Conservation (phyloP, 164 flowering plant genomes). For the Kingdonia uniflora region DNA sequence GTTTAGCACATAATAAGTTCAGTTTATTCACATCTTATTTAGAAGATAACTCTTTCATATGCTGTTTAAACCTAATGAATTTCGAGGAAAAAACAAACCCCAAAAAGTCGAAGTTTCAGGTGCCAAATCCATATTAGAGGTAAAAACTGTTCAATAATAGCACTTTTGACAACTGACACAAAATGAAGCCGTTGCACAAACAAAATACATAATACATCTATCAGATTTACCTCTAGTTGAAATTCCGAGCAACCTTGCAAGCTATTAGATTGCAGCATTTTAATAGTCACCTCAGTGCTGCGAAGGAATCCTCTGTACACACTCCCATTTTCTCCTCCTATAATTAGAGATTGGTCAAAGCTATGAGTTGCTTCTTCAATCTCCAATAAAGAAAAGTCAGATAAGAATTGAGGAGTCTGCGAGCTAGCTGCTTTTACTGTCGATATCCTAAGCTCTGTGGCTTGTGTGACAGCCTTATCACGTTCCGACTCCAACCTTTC, state of each 20-base stretch:
- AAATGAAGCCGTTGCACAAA: too few relatives aligned
- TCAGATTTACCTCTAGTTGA: conserved; percentile 62
- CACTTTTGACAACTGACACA: too few relatives aligned
- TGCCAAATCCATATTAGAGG: too few relatives aligned
- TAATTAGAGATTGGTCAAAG: conserved; percentile 47
- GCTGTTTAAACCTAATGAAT: too few relatives aligned
- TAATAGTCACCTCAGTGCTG: conserved; percentile 50
- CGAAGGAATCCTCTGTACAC: conserved; percentile 41
- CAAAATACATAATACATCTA: too few relatives aligned
- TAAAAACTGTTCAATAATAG: too few relatives aligned
- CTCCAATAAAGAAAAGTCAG: conserved; percentile 52
- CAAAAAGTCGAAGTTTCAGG: too few relatives aligned
- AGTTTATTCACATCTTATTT: too few relatives aligned
- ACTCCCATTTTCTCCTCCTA: conserved; percentile 82
- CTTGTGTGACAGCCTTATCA: conserved; percentile 45
- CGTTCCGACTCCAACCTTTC: conserved; percentile 54
- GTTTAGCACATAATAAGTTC: too few relatives aligned
- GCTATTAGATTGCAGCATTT: conserved; percentile 47
- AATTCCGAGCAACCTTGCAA: conserved; percentile 65
- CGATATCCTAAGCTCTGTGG: conserved; percentile 41
- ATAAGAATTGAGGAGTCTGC: conserved; percentile 23
- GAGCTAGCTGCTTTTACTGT: conserved; percentile 23
- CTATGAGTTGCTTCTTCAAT: conserved; percentile 55
- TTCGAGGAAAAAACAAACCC: too few relatives aligned
- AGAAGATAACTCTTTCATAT: too few relatives aligned